Evolutionary conservation across 1,284 basidiomycete species (phyloP), one percentile per base, ranked within the genome.

Genomic region (Takashimella koratensis): DNA sequence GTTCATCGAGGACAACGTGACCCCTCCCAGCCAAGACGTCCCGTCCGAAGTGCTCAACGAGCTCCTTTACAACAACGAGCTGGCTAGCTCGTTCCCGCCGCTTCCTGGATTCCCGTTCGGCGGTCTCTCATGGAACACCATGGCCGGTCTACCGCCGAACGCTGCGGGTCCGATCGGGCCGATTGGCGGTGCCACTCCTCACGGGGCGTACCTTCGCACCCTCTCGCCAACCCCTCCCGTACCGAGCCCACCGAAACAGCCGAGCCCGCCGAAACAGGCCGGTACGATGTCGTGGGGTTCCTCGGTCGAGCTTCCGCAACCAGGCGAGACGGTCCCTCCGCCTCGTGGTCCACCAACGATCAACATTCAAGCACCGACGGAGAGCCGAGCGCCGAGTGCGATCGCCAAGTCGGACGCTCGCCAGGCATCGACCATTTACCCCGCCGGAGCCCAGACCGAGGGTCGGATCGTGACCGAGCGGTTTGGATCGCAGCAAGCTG

Each of bases 341-440:
- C 62, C 63, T 11, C 39, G 30, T 20, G 22, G 43, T 21, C 58
- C 53, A 22, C 72, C 72, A 2, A 65, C 56, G 4, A 75, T 75
- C 53, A 55, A 67, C 27, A 60, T 75, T 36, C 68, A 67, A 43
- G 60, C 71, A 2, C 71, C 73, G 2, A 75, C 71, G 30, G 30
- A 36, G 16, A 36, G 30, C 16, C 30, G 30, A 36, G 30, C 30
- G 16, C 30, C 30, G 8, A 36, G 30, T 36, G 40, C 50, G 3
- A 26, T 43, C 5, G 24, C 41, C 10, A 25, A 16, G 24, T 13
- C 20, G 13, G 43, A 23, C 20, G 20, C 43, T 11, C 21, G 22
- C 13, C 43, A 45, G 3, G 21, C 43, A 3, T 25, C 21, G 16
- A 45, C 43, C 6, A 25, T 36, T 36, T 16, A 8, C 16, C 30